phyloP scores from a whole-genome alignment of 805 yeast genomes.

The Yarrowia divulgata region DNA sequence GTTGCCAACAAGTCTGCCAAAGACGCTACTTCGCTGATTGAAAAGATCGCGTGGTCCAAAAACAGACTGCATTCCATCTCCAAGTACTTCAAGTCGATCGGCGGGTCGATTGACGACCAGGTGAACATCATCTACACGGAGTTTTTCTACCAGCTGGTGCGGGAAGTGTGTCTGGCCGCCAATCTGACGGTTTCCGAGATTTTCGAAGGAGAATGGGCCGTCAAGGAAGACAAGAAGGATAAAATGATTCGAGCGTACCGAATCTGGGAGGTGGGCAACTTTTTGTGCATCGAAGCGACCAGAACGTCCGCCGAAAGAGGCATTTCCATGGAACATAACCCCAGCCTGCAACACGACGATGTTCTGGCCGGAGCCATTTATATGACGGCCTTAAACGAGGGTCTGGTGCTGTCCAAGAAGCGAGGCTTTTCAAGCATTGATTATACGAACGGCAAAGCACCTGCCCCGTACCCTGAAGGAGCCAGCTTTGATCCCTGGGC shows the following conservation, averaged over 20 bases:
- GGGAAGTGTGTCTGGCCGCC: conserved; percentile 31
- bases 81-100: conserved; percentile 16
- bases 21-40: not conserved
- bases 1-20: not conserved
- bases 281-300: conserved; percentile 19
- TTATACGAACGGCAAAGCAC: not conserved
- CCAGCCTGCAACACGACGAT: conserved; percentile 22
- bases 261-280: conserved; percentile 34
- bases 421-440: conserved; percentile 11
- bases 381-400: conserved; percentile 21
- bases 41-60: conserved; percentile 12
- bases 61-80: conserved; percentile 4
- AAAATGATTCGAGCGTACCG: conserved; percentile 34
- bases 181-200: conserved; percentile 17
- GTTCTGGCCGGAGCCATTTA: conserved; percentile 1
- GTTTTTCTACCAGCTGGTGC: conserved; percentile 28
- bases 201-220: conserved; percentile 34
- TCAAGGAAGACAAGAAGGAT: conserved; percentile 29
- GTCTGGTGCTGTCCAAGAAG: conserved; percentile 7
- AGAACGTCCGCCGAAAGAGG: conserved; percentile 29
- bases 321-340: conserved; percentile 1
- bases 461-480: conserved; percentile 13
- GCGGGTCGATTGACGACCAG: conserved; percentile 33
- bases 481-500: conserved; percentile 32
- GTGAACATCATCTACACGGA: conserved; percentile 31